Base-by-base conservation (phyloP, 306 rosid species). In the Psophocarpus tetragonolobus region DNA sequence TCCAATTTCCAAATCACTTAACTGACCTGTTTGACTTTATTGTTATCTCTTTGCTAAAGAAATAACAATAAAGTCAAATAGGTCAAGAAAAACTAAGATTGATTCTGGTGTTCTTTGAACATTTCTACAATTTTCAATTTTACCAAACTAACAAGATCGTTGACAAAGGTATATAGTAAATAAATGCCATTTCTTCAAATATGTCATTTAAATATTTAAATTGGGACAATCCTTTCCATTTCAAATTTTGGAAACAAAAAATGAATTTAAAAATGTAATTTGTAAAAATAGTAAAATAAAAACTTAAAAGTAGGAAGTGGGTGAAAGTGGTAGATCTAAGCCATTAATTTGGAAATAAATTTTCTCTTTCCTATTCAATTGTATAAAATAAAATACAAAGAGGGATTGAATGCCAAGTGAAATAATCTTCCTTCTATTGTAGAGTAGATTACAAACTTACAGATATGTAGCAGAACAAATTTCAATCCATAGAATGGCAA, bases 1-100 rank as follows among this genome's bases (percentile, higher is more conserved):
- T 70, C 44, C 63, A 75, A 64, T 74, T 56, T 70, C 44, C 63
- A 75, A 64, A 82, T 64, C 15, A 62, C 67, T 7, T 12, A 68
- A 20, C n/a, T n/a, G n/a, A n/a, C n/a, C n/a, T n/a, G n/a, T n/a
- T n/a, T n/a, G n/a, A n/a, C n/a, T n/a, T n/a, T n/a, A n/a, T n/a
- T n/a, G n/a, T n/a, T n/a, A n/a, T n/a, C n/a, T n/a, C n/a, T n/a
- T 69, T 60, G 53, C 65, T 11, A 50, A 18, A 68, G 64, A 63
- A 45, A 57, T 29, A 66, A 27, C 11, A 66, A 39, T 42, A 24
- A 74, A 20, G 30, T 75, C 27, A 26, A 30, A 14, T 41, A 30
- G 44, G 64, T 26, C 48, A 64, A 24, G 33, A 4, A 53, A 71
- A 62, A 71, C 35, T 39, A 45, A 45, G 39, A 41, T 26, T 47